Base-by-base conservation (phyloP, 2,329 filamentous ascomycete species). In the Ilyonectria robusta region DNA sequence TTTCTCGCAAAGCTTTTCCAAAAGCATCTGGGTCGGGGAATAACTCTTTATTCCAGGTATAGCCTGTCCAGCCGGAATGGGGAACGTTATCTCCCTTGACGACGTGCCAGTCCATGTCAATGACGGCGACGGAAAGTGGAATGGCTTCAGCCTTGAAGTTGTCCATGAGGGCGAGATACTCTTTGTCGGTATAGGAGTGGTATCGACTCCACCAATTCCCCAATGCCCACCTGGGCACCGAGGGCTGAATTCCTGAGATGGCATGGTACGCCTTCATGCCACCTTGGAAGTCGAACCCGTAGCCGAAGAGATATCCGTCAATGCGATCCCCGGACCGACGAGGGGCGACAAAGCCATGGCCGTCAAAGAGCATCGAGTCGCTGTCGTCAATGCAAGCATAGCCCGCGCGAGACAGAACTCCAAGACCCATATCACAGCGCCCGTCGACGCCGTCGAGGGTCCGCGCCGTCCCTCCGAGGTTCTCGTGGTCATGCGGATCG, bases 161-260 rank as follows among this genome's bases (percentile, higher is more conserved):
- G 61, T 89, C 86, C 81, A 91, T 87, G 17, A 92, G 80, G 15
- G 79, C 77, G 2, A 90, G 67, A 71, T 91, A 91, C 69, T 89
- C 86, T 2, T 85, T 80, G 31, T 84, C 82, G 0, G 80, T 81
- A 72, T 91, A 92, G 2, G 83, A 83, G 72, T 91, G 85, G 75
- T 91, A 91, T 8, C 89, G 82, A 53, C 85, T 88, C 89, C 89
- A 91, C 89, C 89, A 92, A 69, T 91, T 91, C 0, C 89, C 89
- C 42, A 91, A 78, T 0, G 86, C 83, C 81, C 85, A 91, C 15
- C 88, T 81, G 0, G 88, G 88, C 1, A 91, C 75, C 10, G 84
- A 64, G 3, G 88, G 88, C 69, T 89, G 87, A 21, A 80, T 81
- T 3, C 88, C 88, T 2, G 87, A 89, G 13, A 91, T 76, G 1